phyloP scores from a whole-genome alignment of 306 rosid species.

The Inga oerstediana region DNA sequence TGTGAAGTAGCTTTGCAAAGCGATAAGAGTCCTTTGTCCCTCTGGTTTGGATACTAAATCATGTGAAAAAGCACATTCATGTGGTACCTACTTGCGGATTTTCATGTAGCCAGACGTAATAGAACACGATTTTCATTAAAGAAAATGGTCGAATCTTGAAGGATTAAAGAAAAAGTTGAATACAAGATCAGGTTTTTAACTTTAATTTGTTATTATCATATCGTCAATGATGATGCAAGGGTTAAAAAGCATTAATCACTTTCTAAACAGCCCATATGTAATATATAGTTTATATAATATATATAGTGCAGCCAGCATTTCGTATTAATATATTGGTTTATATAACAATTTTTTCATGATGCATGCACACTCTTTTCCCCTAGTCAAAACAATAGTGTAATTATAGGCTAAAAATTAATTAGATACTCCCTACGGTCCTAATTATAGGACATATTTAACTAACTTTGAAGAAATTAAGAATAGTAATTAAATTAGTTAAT shows the following conservation, averaged over 20 bases:
- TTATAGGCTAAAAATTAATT: not conserved
- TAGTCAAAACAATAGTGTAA: not conserved
- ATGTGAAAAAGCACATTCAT: slow-evolving; percentile 18
- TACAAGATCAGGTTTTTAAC: slow-evolving; percentile 31
- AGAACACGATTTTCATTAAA: not conserved
- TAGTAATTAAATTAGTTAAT: too few species aligned
- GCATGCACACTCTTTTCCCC: not conserved
- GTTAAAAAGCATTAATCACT: not conserved
- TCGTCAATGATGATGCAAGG: slow-evolving; percentile 13
- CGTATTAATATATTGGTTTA: not conserved
- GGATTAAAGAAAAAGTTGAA: slow-evolving; percentile 19
- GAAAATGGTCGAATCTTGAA: not conserved
- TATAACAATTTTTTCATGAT: not conserved
- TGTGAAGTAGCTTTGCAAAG: not conserved
- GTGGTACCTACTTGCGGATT: slow-evolving; percentile 25
- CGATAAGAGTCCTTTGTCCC: not conserved
- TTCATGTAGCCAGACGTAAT: not conserved
- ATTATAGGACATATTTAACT: too few species aligned
- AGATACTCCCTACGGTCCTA: too few species aligned
- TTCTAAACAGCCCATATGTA: not conserved
- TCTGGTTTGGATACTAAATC: slow-evolving; percentile 19
- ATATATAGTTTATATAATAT: not conserved
- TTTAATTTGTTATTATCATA: slow-evolving; percentile 22
- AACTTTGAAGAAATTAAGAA: too few species aligned
- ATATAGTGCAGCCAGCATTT: not conserved